phyloP scores from a whole-genome alignment of 116 monocot species.

The Posidonia oceanica region DNA sequence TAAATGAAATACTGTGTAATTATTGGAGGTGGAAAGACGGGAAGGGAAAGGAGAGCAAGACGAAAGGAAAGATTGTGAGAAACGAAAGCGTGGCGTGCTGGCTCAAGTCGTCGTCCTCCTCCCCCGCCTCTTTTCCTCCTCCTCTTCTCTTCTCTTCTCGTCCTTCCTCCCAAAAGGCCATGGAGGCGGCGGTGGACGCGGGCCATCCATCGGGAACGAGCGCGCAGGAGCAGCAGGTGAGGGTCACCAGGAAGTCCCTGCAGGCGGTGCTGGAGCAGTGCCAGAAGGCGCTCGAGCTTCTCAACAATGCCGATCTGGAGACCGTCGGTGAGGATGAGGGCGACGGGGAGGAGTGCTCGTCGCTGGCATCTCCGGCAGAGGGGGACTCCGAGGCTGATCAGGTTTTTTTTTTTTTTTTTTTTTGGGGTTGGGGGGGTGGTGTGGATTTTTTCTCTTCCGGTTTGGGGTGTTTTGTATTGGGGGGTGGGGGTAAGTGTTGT shows the following conservation, averaged over 20 bases:
- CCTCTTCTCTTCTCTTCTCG: not conserved
- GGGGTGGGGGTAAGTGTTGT: not conserved
- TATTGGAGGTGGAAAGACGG: too few species aligned
- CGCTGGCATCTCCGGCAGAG: not conserved
- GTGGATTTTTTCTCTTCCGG: not conserved
- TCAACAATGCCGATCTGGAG: slow-evolving; percentile 5
- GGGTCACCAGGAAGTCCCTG: slow-evolving; percentile 9
- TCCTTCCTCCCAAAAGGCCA: not conserved
- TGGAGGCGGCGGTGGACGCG: not conserved
- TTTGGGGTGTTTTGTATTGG: not conserved
- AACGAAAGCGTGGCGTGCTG: not conserved
- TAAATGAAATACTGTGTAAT: too few species aligned
- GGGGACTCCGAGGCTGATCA: not conserved
- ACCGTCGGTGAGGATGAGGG: not conserved
- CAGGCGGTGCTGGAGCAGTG: slow-evolving; percentile 15
- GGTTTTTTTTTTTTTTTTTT: not conserved
- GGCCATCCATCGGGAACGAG: not conserved
- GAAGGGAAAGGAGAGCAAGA: too few species aligned
- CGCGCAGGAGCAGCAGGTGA: not conserved
- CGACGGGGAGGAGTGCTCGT: not conserved
- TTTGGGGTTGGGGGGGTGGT: not conserved
- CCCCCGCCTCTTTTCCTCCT: not conserved
- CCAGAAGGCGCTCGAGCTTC: slow-evolving; percentile 10
- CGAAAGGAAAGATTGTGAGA: too few species aligned
- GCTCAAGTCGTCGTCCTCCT: not conserved